A percentile compares a stretch with the other conserved stretches of the same genome.
These are phyloP conservation scores for Chloromonas sp. DNA, from an alignment of 163 green algal genomes.

Conservation along the genomic window DNA sequence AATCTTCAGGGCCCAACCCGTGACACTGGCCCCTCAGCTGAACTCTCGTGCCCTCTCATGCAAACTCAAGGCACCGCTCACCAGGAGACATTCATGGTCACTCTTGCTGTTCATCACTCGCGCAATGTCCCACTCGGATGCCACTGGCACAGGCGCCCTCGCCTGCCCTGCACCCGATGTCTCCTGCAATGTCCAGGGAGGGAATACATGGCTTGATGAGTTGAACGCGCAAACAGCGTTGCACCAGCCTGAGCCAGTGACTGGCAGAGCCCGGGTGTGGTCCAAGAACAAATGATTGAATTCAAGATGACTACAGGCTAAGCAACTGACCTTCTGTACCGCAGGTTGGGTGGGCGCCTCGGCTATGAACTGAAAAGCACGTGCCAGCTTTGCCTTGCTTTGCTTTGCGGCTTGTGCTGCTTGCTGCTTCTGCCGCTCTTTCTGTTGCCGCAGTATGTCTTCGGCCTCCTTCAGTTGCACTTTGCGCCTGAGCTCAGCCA, in stretches of 20 bases:
- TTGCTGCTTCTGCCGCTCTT: background rate
- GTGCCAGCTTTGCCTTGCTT: background rate
- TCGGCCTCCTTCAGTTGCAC: background rate
- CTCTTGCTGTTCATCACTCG: slow-evolving; percentile 12
- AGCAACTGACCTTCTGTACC: background rate
- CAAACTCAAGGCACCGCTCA: background rate
- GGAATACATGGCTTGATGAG: background rate
- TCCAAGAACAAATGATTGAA: background rate
- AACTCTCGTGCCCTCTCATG: background rate
- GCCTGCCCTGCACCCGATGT: background rate
- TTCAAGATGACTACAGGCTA: background rate
- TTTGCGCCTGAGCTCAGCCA: background rate
- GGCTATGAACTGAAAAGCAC: background rate
- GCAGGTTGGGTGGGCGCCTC: background rate
- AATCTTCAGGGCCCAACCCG: too few relatives aligned
- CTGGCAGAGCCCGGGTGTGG: background rate
- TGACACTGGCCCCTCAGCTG: background rate
- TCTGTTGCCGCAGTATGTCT: background rate
- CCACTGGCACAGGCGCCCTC: background rate
- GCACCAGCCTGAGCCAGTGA: background rate
- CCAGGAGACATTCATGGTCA: slow-evolving; percentile 11
- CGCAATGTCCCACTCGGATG: slow-evolving; percentile 6
- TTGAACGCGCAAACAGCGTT: background rate
- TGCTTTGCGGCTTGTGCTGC: background rate
- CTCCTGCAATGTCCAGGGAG: background rate